Conservation (phyloP, 164 flowering plant species). For the Tetrastigma voinierianum region DNA sequence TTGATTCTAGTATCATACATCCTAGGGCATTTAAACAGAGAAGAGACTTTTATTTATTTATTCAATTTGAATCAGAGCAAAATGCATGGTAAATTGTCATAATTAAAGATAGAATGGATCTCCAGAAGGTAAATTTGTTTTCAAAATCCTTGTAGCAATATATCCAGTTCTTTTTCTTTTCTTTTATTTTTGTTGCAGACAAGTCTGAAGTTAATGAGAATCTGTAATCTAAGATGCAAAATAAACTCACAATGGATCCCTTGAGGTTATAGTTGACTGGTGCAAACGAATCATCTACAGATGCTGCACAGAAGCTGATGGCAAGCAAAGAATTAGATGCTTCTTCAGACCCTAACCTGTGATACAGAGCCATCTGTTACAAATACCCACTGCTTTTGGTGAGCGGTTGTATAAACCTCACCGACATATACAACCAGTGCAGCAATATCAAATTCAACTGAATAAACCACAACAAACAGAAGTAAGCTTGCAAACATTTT, state of each 20-base stretch:
- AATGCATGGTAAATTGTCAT: too few species aligned
- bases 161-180: too few species aligned
- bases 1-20: too few species aligned
- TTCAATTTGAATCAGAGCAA: too few species aligned
- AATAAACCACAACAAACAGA: slow-evolving; percentile 13
- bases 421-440: slow-evolving; percentile 78
- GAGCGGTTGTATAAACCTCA: slow-evolving; percentile 50
- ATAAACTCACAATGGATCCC: slow-evolving; percentile 78
- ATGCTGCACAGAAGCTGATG: slow-evolving; percentile 64
- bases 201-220: neutral
- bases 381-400: slow-evolving; percentile 90
- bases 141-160: neutral
- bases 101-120: too few species aligned
- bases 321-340: slow-evolving; percentile 61
- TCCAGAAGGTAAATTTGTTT: too few species aligned
- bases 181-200: neutral
- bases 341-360: slow-evolving; percentile 30
- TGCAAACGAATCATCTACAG: slow-evolving; percentile 38
- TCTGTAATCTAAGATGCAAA: neutral
- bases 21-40: too few species aligned
- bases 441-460: slow-evolving; percentile 93
- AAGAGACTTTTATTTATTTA: too few species aligned
- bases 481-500: slow-evolving; percentile 12
- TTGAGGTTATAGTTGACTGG: slow-evolving; percentile 52
- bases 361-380: slow-evolving; percentile 68